Evolutionary conservation across 2,329 filamentous ascomycete species (phyloP).

Genomic region (Ascochyta pisi): DNA sequence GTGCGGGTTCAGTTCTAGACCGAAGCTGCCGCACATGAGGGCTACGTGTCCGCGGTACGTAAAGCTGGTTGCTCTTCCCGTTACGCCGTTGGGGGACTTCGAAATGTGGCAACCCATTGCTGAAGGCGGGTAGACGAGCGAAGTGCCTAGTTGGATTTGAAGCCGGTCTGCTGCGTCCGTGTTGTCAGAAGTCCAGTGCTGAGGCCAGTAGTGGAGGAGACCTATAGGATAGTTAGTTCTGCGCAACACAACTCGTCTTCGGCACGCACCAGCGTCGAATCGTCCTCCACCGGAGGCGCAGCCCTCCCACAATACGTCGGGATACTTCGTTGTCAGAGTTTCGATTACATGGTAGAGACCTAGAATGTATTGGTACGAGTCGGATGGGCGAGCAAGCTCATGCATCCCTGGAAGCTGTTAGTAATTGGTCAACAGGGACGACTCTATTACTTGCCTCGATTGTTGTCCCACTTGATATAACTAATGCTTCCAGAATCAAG

Average conservation of each 20-base stretch:
- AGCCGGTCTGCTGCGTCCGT: constrained; percentile 69
- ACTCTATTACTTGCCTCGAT: constrained; percentile 54
- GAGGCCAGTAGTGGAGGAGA: constrained; percentile 69
- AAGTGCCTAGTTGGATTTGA: constrained; percentile 69
- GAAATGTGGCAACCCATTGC: constrained; percentile 72
- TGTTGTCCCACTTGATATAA: constrained; percentile 75
- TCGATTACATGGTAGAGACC: constrained; percentile 70
- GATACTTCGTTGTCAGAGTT: constrained; percentile 65
- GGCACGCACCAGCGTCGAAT: constrained; percentile 59
- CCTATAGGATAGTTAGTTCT: constrained; percentile 42
- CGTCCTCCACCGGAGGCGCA: constrained; percentile 70
- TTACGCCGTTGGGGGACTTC: constrained; percentile 65
- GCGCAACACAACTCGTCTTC: not conserved
- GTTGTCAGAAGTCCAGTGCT: constrained; percentile 71
- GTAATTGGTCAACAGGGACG: not conserved
- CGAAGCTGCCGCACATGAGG: constrained; percentile 73
- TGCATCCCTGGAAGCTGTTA: constrained; percentile 54
- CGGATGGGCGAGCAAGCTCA: constrained; percentile 62
- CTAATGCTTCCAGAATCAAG: constrained; percentile 61
- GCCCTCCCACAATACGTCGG: constrained; percentile 69
- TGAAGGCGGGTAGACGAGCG: constrained; percentile 66
- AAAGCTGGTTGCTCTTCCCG: constrained; percentile 62
- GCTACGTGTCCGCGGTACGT: constrained; percentile 70
- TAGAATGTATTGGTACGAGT: constrained; percentile 66
- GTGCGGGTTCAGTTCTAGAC: constrained; percentile 67